Base-by-base conservation (phyloP, 2,329 filamentous ascomycete species). In the Fusarium falciforme region DNA sequence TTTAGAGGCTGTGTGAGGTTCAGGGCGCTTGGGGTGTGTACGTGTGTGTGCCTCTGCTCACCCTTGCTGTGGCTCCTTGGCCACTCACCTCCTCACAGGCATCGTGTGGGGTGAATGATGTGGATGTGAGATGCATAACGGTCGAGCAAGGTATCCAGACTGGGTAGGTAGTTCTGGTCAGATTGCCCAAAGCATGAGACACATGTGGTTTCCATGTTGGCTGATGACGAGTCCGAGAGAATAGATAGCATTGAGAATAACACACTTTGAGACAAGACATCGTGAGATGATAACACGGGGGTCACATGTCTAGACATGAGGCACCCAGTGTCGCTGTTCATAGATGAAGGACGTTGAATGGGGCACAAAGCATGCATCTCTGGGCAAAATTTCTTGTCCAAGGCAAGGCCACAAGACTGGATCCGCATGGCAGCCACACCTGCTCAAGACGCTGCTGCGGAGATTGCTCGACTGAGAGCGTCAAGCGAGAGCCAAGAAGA, bases 1-100 rank as follows among this genome's bases (percentile, higher is more conserved):
- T 59, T 66, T 72, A 71, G 66, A 64, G 35, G 64, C 65, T 74
- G 76, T 77, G 76, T 70, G 76, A 72, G 65, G 64, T 72, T 74
- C 72, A 76, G 76, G 76, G 76, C 68, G 74, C 72, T 74, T 77
- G 74, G 40, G 64, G 52, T 49, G 42, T 47, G 44, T 49, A 27
- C 25, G 22, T 47, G 42, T 47, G 22, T 8, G 16, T 52, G 47
- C 11, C 49, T 54, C 49, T 54, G 17, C 68, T 71, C 20, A 71
- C 63, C 72, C 67, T 61, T 66, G 62, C 59, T 54, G 40, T 64
- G 20, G 49, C 33, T 42, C 57, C 47, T 47, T 62, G 68, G 63
- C 65, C 64, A 66, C 44, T 70, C 65, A 60, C 59, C 67, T 68
- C 60, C 47, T 62, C 40, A 33, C 61, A 63, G 62, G 62, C 47